Base-by-base conservation (phyloP, 108 stramenopile genomes). In the Cyclostephanos tholiformis region DNA sequence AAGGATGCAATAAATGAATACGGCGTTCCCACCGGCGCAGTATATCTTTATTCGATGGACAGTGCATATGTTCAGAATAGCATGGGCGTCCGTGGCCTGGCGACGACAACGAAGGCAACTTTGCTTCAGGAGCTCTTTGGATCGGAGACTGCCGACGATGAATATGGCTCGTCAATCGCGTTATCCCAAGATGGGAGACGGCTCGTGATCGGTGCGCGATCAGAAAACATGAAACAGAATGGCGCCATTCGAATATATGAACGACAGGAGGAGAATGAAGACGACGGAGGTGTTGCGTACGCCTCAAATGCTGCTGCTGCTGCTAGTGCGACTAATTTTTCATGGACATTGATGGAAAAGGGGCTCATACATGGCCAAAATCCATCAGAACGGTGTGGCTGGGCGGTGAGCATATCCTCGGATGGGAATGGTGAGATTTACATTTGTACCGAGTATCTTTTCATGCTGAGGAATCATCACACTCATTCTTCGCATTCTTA, bases 191-290 rank as follows among this genome's bases (percentile, higher is more conserved):
- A 68, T 53, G 75, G 75, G 22, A 75, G 43, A 25, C 60, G 59
- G 4, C 39, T 75, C 52, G 66, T 75, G 27, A 26, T 75, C 43
- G 75, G 67, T 41, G 58, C 66, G 6, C 75, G 75, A 23, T 75
- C 75, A 10, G 75, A 75, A 27, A 53, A 41, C 9, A 23, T 30
- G 1, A 19, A 23, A 62, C 75, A 66, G 22, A 17, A 60, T 10
- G 75, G 75, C 29, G 66, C 59, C 16, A 65, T 75, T 17, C 75
- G 75, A 25, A 49, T 75, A 52, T 75, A 62, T 67, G 7, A 66
- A 62, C 30, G 32, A 30, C 13, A 25, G 30, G 57, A 10, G n/a
- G 50, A 48, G 75, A 61, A 49, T 20, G 53, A 26, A 9, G 44
- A 32, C 41, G 64, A 36, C 49, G 6, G 11, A 6, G 58, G 65